These are phyloP conservation scores for Xerocomellus dryophilus DNA, from an alignment of 768 basidiomycete species.

Conservation along the genomic window DNA sequence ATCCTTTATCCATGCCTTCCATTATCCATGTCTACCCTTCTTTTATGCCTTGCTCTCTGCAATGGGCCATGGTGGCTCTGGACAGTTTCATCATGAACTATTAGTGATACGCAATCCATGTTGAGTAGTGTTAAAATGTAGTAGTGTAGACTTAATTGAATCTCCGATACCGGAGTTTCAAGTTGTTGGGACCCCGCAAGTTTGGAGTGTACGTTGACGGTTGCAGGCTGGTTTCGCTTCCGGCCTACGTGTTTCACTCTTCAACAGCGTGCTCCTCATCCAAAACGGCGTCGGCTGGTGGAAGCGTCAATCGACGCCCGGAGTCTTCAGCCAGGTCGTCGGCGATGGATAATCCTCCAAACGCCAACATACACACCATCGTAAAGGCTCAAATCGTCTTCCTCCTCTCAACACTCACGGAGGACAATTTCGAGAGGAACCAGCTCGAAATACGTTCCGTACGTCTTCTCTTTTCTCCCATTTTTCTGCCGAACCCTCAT, in stretches of 20 bases:
- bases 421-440: slow-evolving; percentile 95
- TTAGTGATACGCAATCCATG: neutral
- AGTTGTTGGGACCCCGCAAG: slow-evolving; percentile 10
- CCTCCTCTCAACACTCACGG: slow-evolving; percentile 90
- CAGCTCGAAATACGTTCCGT: slow-evolving; percentile 94
- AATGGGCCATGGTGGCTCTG: neutral
- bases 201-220: slow-evolving; percentile 20
- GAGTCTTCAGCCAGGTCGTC: slow-evolving; percentile 74
- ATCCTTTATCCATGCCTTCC: neutral
- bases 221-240: slow-evolving; percentile 31
- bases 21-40: no score
- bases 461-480: slow-evolving; percentile 35
- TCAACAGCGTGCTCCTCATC: slow-evolving; percentile 24
- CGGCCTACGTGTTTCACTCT: slow-evolving; percentile 38
- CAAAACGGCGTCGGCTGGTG: slow-evolving; percentile 72
- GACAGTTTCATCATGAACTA: neutral
- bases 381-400: slow-evolving; percentile 98
- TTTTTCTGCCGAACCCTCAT: slow-evolving; percentile 11
- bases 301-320: slow-evolving; percentile 65
- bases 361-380: slow-evolving; percentile 84
- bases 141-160: neutral
- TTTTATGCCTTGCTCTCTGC: neutral
- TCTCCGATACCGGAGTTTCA: slow-evolving; percentile 24
- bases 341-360: slow-evolving; percentile 84
- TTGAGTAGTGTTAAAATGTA: no score